Percentiles rank a stretch among this genome's conserved stretches.
Evolutionary conservation across 176 grass and related monocot genomes (phyloP).

Genomic region (Hsuehochloa calcarea): DNA sequence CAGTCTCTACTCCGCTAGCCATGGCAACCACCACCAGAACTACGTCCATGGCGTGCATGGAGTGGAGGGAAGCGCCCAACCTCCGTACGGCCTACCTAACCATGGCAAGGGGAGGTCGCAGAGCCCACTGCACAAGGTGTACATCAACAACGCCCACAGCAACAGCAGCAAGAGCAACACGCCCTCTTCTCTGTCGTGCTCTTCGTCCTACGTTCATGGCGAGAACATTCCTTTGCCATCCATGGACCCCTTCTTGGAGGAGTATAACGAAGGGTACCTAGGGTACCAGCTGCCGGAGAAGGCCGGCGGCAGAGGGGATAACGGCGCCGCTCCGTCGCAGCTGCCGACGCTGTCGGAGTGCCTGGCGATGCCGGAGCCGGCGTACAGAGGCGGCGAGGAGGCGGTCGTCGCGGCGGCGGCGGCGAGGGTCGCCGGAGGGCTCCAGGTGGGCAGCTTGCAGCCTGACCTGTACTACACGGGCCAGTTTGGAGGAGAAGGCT

Average conservation of each 20-base stretch:
- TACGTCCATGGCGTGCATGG: conserved; percentile 42
- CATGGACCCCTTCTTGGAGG: conserved; percentile 51
- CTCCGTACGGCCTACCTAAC: conserved; percentile 3
- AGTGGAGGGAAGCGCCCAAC: neutral
- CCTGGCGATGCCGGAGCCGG: conserved; percentile 60
- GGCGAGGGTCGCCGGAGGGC: neutral
- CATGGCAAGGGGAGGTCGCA: conserved; percentile 41
- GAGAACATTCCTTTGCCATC: conserved; percentile 44
- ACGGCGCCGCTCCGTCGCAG: neutral
- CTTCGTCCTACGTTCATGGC: conserved; percentile 38
- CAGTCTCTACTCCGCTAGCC: conserved; percentile 15
- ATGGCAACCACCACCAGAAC: neutral
- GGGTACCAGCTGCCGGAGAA: conserved; percentile 31
- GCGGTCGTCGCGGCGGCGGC: neutral
- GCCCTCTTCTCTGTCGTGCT: conserved; percentile 43
- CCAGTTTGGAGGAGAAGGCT: conserved; percentile 33
- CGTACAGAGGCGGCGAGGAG: neutral
- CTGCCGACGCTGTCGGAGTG: conserved; percentile 67
- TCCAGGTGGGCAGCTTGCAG: conserved; percentile 14
- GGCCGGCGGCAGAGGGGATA: neutral
- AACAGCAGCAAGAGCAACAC: conserved; percentile 19
- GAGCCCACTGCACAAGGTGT: conserved; percentile 60
- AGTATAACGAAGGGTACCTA: conserved; percentile 40
- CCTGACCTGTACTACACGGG: conserved; percentile 30
- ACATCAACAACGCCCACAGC: conserved; percentile 37